Evolutionary conservation across 345 rosid species (phyloP), one percentile per base, ranked within the genome.

Genomic region (Linum trigynum): DNA sequence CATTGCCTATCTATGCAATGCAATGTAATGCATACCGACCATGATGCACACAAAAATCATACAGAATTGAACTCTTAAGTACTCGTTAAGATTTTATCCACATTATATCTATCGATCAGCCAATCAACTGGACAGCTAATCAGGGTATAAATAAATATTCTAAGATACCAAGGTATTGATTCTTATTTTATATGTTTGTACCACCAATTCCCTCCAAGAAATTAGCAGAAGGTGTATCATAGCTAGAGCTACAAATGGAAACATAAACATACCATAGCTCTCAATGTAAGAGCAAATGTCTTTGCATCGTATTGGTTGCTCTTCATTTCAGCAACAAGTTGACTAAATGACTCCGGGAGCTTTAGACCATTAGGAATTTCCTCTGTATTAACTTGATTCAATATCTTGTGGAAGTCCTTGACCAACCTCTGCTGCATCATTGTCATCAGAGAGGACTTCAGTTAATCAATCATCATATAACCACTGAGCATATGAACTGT

Each of bases 271-370:
- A 95, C 99, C 99, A 86, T 91, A 72, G 91, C 99, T 75, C 86
- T 87, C 64, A 91, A 72, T 60, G 76, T 80, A 65, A 95, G 74
- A 61, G 88, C 96, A 64, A 91, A 89, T 32, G 91, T 85, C 80
- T 74, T 84, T 72, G 98, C 97, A 74, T 95, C 99, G 74, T 95
- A 85, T 55, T 85, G 92, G 73, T 76, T 82, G 78, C 72, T 82
- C 83, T 87, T 87, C 91, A 91, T 86, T 70, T 91, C 97, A 62
- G 83, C 80, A 68, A 95, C 84, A 76, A 95, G 99, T 64, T 95
- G 83, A 70, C 66, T 75, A 77, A 82, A 95, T 63, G 99, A 85
- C 84, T 80, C 86, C 32, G 99, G 99, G 69, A 84, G 82, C 83
- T 84, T 87, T 67, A 95, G 60, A 76, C 77, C 86, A 82, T 86